Conservation (phyloP, 495 filamentous ascomycete genomes). For the Astrothelium subdiscretum region DNA sequence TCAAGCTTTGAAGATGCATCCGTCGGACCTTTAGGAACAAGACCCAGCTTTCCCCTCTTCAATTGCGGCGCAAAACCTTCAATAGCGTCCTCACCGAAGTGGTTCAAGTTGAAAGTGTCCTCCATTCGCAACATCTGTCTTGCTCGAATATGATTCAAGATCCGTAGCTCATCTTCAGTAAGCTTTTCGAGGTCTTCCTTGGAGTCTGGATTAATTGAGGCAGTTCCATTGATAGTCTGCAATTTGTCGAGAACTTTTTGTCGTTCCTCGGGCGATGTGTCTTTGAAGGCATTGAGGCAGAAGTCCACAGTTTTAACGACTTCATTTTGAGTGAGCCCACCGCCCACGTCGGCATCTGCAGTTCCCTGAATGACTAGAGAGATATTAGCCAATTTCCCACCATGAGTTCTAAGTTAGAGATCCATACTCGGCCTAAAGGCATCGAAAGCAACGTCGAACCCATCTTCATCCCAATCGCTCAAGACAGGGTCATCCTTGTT, state of each 20-base stretch:
- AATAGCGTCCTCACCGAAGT: conserved; percentile 27
- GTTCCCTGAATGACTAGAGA: conserved; percentile 33
- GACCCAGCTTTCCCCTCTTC: conserved; percentile 15
- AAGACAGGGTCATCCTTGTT: conserved; percentile 20
- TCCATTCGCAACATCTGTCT: conserved; percentile 17
- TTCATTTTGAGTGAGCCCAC: conserved; percentile 26
- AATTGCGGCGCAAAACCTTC: conserved; percentile 26
- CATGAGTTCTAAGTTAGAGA: not conserved
- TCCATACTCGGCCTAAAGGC: conserved; percentile 32
- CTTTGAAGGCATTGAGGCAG: conserved; percentile 24
- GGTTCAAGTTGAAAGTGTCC: conserved; percentile 27
- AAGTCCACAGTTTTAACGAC: conserved; percentile 32
- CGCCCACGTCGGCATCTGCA: conserved; percentile 27
- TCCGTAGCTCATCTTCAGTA: conserved; percentile 21
- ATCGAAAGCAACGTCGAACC: conserved; percentile 36
- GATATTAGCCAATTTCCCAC: not conserved
- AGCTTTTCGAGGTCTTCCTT: conserved; percentile 1
- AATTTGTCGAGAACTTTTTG: conserved; percentile 12
- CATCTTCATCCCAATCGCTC: conserved; percentile 31
- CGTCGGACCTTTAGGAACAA: not conserved
- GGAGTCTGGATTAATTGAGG: conserved; percentile 2
- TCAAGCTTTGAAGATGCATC: not conserved
- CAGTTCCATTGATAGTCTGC: conserved; percentile 22
- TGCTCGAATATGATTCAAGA: conserved; percentile 25
- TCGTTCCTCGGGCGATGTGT: conserved; percentile 8